A percentile compares a stretch with the other conserved stretches of the same genome.
Conservation (phyloP, 352 stramenopile species). For the Bremia lactucae region DNA sequence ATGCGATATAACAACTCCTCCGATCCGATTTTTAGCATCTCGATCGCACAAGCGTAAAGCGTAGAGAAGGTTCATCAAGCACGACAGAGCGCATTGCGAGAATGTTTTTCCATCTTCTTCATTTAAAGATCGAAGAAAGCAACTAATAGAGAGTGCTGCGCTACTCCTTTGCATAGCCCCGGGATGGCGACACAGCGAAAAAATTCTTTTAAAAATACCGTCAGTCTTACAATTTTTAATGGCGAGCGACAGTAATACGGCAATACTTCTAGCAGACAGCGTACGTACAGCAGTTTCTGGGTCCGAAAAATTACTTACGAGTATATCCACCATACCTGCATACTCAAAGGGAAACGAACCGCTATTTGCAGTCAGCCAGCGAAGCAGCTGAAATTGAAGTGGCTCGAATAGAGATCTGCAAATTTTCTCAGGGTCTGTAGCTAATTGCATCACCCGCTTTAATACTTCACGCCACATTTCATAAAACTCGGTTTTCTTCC, state of each 20-base stretch:
- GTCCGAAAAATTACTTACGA: constrained; percentile 44
- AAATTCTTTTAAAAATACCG: constrained; percentile 58
- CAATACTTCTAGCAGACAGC: constrained; percentile 50
- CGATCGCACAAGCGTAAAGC: constrained; percentile 50
- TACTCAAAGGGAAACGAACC: constrained; percentile 63
- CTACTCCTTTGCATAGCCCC: constrained; percentile 48
- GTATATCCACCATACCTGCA: constrained; percentile 41
- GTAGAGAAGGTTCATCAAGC: constrained; percentile 55
- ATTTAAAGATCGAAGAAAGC: constrained; percentile 53
- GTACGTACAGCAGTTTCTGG: constrained; percentile 42
- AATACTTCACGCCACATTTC: constrained; percentile 45
- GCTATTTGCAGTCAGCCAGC: constrained; percentile 49
- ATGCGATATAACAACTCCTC: constrained; percentile 28
- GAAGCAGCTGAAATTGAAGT: constrained; percentile 59
- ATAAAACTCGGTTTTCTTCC: constrained; percentile 54
- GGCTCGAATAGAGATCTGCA: constrained; percentile 60
- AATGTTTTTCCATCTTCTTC: constrained; percentile 43
- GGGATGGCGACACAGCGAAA: constrained; percentile 62
- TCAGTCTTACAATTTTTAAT: constrained; percentile 36
- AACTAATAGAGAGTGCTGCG: constrained; percentile 48
- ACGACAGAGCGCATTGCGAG: constrained; percentile 46
- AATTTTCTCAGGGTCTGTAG: constrained; percentile 63
- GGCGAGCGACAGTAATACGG: constrained; percentile 33
- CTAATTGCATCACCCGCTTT: constrained; percentile 38
- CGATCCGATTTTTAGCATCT: constrained; percentile 20